These are phyloP conservation scores for Chloranthus sessilifolius DNA, from an alignment of 164 flowering plant genomes.

Conservation along the genomic window DNA sequence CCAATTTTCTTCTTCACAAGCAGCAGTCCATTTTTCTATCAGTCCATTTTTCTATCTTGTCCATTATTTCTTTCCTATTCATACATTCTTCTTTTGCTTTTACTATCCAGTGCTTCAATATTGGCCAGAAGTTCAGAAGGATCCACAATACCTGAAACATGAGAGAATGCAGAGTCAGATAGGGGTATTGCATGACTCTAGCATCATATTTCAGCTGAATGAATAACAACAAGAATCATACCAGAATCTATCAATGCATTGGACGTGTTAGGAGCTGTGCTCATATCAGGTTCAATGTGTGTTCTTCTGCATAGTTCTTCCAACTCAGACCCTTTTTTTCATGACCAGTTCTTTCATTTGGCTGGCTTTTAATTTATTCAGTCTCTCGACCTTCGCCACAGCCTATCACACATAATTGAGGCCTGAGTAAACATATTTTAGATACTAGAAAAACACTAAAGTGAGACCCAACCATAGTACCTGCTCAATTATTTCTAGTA, in stretches of 20 bases:
- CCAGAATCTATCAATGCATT: conserved; percentile 91
- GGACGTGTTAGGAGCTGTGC: conserved; percentile 77
- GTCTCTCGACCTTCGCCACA: conserved; percentile 70
- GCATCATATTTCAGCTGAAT: not conserved
- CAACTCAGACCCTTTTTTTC: conserved; percentile 75
- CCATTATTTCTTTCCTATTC: conserved; percentile 81
- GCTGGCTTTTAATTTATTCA: conserved; percentile 74
- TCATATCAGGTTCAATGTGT: conserved; percentile 81
- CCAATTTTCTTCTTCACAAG: conserved; percentile 94
- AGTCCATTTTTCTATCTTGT: conserved; percentile 67
- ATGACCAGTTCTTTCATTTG: conserved; percentile 91
- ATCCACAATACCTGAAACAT: conserved; percentile 76
- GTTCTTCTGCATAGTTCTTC: conserved; percentile 70
- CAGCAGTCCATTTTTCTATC: conserved; percentile 94
- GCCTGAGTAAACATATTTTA: conserved; percentile 3
- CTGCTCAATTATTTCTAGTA: conserved; percentile 68
- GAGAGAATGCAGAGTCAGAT: not conserved
- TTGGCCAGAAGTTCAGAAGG: conserved; percentile 83
- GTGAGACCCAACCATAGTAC: conserved; percentile 22
- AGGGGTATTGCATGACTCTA: not conserved
- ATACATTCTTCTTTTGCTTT: conserved; percentile 69
- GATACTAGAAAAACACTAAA: not conserved
- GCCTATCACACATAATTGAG: conserved; percentile 41
- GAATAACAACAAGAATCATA: conserved; percentile 17
- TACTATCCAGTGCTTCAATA: conserved; percentile 66